phyloP scores from a whole-genome alignment of 371 early-diverging fungal genomes.

The Zychaea mexicana region DNA sequence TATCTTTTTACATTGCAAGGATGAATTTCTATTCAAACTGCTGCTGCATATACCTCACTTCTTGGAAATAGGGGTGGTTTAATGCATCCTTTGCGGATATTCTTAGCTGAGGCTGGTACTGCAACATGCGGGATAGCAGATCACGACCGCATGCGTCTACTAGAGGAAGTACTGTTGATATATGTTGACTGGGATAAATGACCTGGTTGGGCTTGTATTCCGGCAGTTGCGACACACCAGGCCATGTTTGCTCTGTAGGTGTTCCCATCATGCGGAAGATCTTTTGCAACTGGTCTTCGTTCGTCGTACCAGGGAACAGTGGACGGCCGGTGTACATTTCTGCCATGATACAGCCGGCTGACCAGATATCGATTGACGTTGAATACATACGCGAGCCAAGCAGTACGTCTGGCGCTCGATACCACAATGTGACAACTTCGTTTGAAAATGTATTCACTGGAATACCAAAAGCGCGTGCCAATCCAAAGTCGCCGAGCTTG shows the following conservation, averaged over 20 bases:
- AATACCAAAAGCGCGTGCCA: constrained; percentile 96
- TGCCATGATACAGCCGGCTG: constrained; percentile 97
- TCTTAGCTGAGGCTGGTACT: constrained; percentile 84
- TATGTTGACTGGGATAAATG: constrained; percentile 66
- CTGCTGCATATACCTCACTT: constrained; percentile 38
- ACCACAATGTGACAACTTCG: constrained; percentile 98
- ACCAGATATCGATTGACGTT: constrained; percentile 99
- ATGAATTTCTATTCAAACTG: no score
- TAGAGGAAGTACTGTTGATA: constrained; percentile 74
- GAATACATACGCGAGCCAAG: constrained; percentile 95
- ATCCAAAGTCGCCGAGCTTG: constrained; percentile 94
- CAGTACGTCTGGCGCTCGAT: constrained; percentile 97
- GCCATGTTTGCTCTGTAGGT: constrained; percentile 87
- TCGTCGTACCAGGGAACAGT: constrained; percentile 94
- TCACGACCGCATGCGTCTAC: constrained; percentile 79
- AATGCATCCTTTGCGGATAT: constrained; percentile 88
- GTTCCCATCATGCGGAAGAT: constrained; percentile 92
- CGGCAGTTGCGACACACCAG: constrained; percentile 83
- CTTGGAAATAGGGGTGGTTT: constrained; percentile 81
- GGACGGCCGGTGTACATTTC: constrained; percentile 95
- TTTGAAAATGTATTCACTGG: constrained; percentile 96
- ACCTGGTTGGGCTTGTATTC: constrained; percentile 86
- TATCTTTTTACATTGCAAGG: no score
- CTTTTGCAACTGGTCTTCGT: constrained; percentile 87
- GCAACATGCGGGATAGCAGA: constrained; percentile 76